A percentile compares a stretch with the other conserved stretches of the same genome.
These are phyloP conservation scores for Geosmithia morbida DNA, from an alignment of 2,329 filamentous ascomycete species.

Conservation along the genomic window DNA sequence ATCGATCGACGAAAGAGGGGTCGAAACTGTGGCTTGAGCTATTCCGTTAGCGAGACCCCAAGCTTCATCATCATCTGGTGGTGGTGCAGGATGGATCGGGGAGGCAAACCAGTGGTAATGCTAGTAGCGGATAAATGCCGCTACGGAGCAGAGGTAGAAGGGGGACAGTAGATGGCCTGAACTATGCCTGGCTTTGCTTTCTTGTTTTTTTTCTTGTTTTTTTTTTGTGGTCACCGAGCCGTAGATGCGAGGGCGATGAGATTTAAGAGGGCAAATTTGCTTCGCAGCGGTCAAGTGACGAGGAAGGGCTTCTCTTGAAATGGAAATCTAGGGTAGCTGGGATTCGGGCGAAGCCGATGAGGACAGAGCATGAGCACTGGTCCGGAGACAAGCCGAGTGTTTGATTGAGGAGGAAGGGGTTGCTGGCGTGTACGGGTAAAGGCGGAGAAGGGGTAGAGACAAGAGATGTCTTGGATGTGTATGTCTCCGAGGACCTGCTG, in stretches of 20 bases:
- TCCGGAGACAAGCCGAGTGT: background rate
- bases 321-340: slow-evolving; percentile 2
- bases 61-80: background rate
- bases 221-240: too few relatives aligned
- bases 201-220: too few relatives aligned
- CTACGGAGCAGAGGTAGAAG: too few relatives aligned
- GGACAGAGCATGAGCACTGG: background rate
- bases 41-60: background rate
- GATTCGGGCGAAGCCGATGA: background rate
- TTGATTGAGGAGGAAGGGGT: background rate
- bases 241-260: background rate
- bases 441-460: too few relatives aligned
- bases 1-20: background rate
- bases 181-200: too few relatives aligned
- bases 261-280: background rate
- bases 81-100: background rate
- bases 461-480: too few relatives aligned
- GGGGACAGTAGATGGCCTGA: too few relatives aligned
- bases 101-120: too few relatives aligned
- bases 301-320: background rate
- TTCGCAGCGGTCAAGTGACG: background rate
- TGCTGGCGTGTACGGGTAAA: background rate
- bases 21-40: background rate
- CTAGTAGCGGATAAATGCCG: too few relatives aligned
- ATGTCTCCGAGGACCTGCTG: too few relatives aligned